Base-by-base conservation (phyloP, 2,329 filamentous ascomycete species). In the Drechslerella dactyloides region DNA sequence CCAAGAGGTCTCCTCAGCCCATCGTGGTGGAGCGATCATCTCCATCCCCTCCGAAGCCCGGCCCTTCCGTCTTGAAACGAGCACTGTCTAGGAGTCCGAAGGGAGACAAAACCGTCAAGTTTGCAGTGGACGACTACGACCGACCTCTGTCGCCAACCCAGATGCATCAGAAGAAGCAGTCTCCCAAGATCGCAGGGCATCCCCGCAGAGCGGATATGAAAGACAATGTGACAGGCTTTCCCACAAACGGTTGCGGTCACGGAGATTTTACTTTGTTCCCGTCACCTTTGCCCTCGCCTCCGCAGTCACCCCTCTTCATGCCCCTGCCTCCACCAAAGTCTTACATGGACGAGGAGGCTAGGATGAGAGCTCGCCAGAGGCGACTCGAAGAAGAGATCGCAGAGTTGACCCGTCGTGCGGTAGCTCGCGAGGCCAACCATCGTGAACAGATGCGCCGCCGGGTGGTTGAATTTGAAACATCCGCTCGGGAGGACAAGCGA, bases 41-140 rank as follows among this genome's bases (percentile, higher is more conserved):
- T 8, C 56, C 66, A 30, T 24, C 53, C 15, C 42, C 50, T n/a
- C 55, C 60, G 8, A 65, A 61, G 24, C 58, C 69, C 23, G 55
- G 48, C 44, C 54, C 69, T 15, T 68, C 69, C 1, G 58, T 68
- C 35, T n/a, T 73, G 27, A 73, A 73, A 53, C 61, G 62, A 17
- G 58, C 57, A 15, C 60, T 58, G 7, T 73, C 69, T 10, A 57
- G 60, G 33, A 68, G 69, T 30, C 69, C 69, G 23, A 73, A 55
- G 37, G 58, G 56, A 54, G 54, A 52, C 33, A 73, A 73, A 58
- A 66, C 62, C 27, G 69, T 73, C 62, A 66, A 66, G 51, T 73
- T 73, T 33, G 69, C 69, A 11, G 69, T 73, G 24, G 69, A 73
- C 40, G 69, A 73, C 52, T 68, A 73, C n/a, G 69, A 73, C 51